Percentiles rank a stretch among this genome's conserved stretches.
phyloP scores from a whole-genome alignment of 139 green algal species.

The Chlamydomonas schloesseri region DNA sequence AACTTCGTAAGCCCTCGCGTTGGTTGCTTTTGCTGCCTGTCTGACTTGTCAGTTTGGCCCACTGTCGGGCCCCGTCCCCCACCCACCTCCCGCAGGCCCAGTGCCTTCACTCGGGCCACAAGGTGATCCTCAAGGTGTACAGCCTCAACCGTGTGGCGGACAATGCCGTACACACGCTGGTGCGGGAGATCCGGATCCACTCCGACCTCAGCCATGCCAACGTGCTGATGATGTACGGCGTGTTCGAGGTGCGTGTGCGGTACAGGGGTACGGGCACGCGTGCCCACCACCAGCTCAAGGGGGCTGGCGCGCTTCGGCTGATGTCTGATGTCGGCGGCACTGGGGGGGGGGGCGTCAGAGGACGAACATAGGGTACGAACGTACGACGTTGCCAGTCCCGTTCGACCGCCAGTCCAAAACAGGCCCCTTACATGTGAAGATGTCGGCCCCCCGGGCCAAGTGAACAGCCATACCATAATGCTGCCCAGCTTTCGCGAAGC shows the following conservation, averaged over 20 bases:
- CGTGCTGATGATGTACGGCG: constrained; percentile 36
- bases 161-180: constrained; percentile 8
- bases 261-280: neutral
- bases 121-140: constrained; percentile 44
- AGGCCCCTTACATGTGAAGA: too few species aligned
- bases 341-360: neutral
- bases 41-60: too few species aligned
- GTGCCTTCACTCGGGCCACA: neutral
- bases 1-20: too few species aligned
- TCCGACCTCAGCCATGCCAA: neutral
- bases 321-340: too few species aligned
- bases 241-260: constrained; percentile 12
- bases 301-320: neutral
- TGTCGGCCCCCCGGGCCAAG: too few species aligned
- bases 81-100: neutral
- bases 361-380: too few species aligned
- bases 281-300: neutral
- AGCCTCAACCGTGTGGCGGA: neutral
- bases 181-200: constrained; percentile 38
- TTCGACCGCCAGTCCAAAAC: too few species aligned
- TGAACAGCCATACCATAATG: too few species aligned
- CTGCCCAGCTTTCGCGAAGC: too few species aligned
- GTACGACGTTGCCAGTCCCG: too few species aligned
- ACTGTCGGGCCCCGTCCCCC: too few species aligned
- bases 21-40: too few species aligned